Evolutionary conservation across 495 filamentous ascomycete species (phyloP).

Genomic region (Monascus purpureus): DNA sequence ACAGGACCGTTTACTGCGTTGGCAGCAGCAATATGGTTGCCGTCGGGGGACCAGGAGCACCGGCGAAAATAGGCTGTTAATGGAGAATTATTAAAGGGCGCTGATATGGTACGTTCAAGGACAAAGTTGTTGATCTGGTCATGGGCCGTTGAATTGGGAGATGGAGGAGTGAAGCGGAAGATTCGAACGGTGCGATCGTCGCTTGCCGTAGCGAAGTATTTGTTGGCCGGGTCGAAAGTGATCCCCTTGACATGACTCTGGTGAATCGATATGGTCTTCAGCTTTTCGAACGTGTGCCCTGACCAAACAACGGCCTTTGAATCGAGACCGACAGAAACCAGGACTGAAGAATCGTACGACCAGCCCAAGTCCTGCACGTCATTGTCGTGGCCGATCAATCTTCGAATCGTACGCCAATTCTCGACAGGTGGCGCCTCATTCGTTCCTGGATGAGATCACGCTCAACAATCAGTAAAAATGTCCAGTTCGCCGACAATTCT

Average conservation of each 20-base stretch:
- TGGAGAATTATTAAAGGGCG: slow-evolving; percentile 76
- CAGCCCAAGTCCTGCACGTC: slow-evolving; percentile 97
- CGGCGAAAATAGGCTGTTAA: slow-evolving; percentile 94
- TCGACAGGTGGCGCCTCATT: slow-evolving; percentile 89
- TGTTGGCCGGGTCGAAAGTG: slow-evolving; percentile 96
- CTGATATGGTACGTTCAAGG: slow-evolving; percentile 71
- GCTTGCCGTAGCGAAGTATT: slow-evolving; percentile 96
- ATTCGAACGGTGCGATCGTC: slow-evolving; percentile 96
- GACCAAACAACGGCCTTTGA: slow-evolving; percentile 98
- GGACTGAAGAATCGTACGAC: slow-evolving; percentile 88
- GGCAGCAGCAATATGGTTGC: slow-evolving; percentile 89
- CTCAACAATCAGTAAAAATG: neutral
- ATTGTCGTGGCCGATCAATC: slow-evolving; percentile 93
- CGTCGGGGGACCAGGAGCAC: slow-evolving; percentile 95
- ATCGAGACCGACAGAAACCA: slow-evolving; percentile 92
- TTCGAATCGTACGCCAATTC: slow-evolving; percentile 88
- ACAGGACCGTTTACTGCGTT: slow-evolving; percentile 96
- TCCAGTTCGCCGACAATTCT: neutral
- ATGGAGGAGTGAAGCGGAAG: slow-evolving; percentile 82
- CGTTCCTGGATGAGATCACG: slow-evolving; percentile 37
- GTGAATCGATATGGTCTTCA: slow-evolving; percentile 81
- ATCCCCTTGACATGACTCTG: slow-evolving; percentile 97
- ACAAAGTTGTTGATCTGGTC: slow-evolving; percentile 94
- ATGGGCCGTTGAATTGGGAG: slow-evolving; percentile 81
- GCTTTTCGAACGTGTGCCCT: slow-evolving; percentile 91